Conservation (phyloP, 2,329 filamentous ascomycete genomes). For the Aspergillus felis region DNA sequence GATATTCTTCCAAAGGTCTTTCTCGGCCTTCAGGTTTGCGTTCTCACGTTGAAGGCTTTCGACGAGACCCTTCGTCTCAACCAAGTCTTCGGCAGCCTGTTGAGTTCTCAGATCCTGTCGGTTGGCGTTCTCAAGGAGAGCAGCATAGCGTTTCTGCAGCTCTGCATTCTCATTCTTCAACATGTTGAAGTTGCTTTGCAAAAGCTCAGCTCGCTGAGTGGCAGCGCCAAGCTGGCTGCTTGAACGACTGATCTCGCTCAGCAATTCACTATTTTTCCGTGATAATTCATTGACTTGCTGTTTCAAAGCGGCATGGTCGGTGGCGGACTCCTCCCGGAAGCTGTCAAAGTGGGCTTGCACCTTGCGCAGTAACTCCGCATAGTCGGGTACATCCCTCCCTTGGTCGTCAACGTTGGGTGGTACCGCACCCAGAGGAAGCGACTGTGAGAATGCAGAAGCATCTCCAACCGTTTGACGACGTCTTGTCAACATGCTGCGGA, state of each 20-base stretch:
- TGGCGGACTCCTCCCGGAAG: constrained; percentile 78
- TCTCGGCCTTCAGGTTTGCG: constrained; percentile 90
- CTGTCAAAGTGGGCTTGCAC: constrained; percentile 86
- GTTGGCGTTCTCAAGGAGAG: constrained; percentile 74
- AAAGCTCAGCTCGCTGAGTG: constrained; percentile 79
- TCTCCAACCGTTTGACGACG: constrained; percentile 58
- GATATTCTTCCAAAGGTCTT: constrained; percentile 90
- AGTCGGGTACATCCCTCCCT: constrained; percentile 59
- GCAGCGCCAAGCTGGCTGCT: constrained; percentile 78
- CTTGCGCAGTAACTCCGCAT: constrained; percentile 76
- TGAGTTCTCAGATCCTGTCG: constrained; percentile 88
- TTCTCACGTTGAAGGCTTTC: constrained; percentile 89
- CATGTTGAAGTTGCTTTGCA: constrained; percentile 81
- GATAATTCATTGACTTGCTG: constrained; percentile 79
- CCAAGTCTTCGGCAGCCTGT: constrained; percentile 86
- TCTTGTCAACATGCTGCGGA: constrained; percentile 87
- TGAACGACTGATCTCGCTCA: constrained; percentile 75
- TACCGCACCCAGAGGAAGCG: constrained; percentile 55
- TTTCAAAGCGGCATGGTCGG: constrained; percentile 76
- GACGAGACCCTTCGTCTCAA: constrained; percentile 74
- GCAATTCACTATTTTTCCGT: constrained; percentile 74
- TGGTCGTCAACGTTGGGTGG: constrained; percentile 45
- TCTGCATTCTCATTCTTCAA: constrained; percentile 81
- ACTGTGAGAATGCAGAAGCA: constrained; percentile 67
- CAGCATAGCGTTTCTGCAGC: constrained; percentile 75